phyloP scores from a whole-genome alignment of 768 basidiomycete species.

The Clitopilus hobsonii region DNA sequence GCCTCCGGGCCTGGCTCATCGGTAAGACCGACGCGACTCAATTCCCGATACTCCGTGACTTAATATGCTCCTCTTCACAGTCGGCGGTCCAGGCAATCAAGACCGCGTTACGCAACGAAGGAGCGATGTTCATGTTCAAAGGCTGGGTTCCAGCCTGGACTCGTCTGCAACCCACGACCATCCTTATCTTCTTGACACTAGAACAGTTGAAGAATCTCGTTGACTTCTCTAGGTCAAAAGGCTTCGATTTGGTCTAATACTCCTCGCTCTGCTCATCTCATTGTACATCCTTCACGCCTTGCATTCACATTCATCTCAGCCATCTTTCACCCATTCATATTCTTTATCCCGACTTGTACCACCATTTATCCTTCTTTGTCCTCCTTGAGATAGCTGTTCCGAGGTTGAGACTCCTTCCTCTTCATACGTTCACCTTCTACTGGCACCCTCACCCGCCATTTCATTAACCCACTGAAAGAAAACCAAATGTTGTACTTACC shows the following conservation, averaged over 20 bases:
- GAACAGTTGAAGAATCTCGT: conserved; percentile 76
- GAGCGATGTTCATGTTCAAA: conserved; percentile 89
- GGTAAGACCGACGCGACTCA: conserved; percentile 37
- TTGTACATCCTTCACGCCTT: neutral
- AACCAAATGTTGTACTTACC: neutral
- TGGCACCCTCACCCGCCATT: neutral
- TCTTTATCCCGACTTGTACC: neutral
- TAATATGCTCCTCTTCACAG: conserved; percentile 23
- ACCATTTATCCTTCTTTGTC: neutral
- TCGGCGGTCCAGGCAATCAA: conserved; percentile 71
- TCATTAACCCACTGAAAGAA: neutral
- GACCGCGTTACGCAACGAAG: conserved; percentile 65
- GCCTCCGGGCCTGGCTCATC: conserved; percentile 78
- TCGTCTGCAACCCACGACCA: conserved; percentile 82
- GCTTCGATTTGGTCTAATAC: conserved; percentile 23
- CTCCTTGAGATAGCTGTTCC: neutral
- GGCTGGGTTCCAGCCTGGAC: conserved; percentile 89
- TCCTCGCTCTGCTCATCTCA: neutral
- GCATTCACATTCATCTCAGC: neutral
- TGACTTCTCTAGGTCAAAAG: conserved; percentile 50
- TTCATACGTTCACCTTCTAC: neutral
- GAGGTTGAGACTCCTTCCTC: neutral
- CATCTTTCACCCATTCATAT: neutral
- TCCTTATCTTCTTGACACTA: conserved; percentile 81
- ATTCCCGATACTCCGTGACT: neutral